These are phyloP conservation scores for Thielaviopsis ethacetica DNA, from an alignment of 2,329 filamentous ascomycete genomes.

Conservation along the genomic window DNA sequence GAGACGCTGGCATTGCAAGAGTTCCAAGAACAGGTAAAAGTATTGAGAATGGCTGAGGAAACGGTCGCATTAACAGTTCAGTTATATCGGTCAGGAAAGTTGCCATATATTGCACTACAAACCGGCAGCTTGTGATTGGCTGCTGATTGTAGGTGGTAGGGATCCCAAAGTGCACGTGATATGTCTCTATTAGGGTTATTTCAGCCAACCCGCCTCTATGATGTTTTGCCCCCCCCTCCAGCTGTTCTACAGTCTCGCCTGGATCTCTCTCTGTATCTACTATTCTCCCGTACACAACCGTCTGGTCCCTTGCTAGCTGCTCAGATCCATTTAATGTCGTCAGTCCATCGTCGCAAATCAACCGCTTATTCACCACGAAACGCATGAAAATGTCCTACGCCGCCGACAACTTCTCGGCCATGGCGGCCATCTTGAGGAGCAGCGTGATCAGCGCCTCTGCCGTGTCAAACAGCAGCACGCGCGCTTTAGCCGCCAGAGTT, in stretches of 20 bases:
- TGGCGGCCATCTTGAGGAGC: conserved; percentile 26
- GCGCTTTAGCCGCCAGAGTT: conserved; percentile 29
- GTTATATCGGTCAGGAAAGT: not conserved
- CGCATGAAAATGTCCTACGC: conserved; percentile 24
- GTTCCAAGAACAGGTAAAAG: not conserved
- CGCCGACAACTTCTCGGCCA: conserved; percentile 16
- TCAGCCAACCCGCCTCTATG: not conserved
- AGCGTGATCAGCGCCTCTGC: conserved; percentile 28
- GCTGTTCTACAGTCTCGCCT: conserved; percentile 2
- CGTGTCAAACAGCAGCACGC: conserved; percentile 26
- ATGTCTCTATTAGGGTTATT: not conserved
- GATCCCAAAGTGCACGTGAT: not conserved
- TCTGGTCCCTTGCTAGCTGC: conserved; percentile 10
- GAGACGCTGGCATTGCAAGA: not conserved
- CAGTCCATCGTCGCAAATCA: conserved; percentile 1
- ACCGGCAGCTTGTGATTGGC: not conserved
- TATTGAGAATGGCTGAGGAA: not conserved
- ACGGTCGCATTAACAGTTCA: not conserved
- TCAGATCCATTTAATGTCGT: not conserved
- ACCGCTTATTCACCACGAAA: conserved; percentile 20
- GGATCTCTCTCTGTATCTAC: conserved; percentile 4
- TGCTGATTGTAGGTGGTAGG: not conserved
- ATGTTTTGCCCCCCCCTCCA: not conserved
- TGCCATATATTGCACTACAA: not conserved
- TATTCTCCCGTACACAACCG: conserved; percentile 10